Evolutionary conservation across 345 rosid species (phyloP).

Genomic region (Aquilaria yunnanensis): DNA sequence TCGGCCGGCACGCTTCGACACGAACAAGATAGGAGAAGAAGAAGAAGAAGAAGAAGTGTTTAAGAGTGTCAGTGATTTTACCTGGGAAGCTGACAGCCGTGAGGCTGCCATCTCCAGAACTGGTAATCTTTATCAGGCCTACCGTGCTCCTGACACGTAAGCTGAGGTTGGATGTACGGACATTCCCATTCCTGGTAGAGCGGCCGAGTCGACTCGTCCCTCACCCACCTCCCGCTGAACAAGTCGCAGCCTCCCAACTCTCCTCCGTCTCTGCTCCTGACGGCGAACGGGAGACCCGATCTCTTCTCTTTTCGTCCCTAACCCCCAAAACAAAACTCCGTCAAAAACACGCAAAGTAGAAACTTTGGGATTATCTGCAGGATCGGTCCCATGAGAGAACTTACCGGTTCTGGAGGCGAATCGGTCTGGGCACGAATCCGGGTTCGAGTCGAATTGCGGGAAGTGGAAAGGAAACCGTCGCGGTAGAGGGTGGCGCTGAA

Average conservation of each 20-base stretch:
- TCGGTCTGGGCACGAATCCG: too few relatives aligned
- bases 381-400: too few relatives aligned
- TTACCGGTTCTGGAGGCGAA: too few relatives aligned
- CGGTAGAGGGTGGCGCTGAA: too few relatives aligned
- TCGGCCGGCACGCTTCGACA: too few relatives aligned
- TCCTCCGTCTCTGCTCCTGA: constrained; percentile 14
- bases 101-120: constrained; percentile 88
- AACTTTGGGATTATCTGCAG: too few relatives aligned
- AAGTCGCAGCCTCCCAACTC: constrained; percentile 52
- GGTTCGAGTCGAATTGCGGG: too few relatives aligned
- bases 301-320: constrained; percentile 35
- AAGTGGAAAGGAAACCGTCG: too few relatives aligned
- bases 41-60: too few relatives aligned
- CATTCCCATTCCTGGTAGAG: constrained; percentile 68
- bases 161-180: constrained; percentile 89
- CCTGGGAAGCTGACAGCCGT: constrained; percentile 83
- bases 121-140: constrained; percentile 63
- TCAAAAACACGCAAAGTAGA: too few relatives aligned
- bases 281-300: constrained; percentile 24
- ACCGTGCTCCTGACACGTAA: constrained; percentile 79
- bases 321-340: constrained; percentile 2
- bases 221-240: constrained; percentile 75
- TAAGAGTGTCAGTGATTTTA: constrained; percentile 1
- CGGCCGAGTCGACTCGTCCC: constrained; percentile 57
- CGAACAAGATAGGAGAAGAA: too few relatives aligned